Evolutionary conservation across 2,329 filamentous ascomycete genomes (phyloP).

Genomic region (Fusarium oxysporum): DNA sequence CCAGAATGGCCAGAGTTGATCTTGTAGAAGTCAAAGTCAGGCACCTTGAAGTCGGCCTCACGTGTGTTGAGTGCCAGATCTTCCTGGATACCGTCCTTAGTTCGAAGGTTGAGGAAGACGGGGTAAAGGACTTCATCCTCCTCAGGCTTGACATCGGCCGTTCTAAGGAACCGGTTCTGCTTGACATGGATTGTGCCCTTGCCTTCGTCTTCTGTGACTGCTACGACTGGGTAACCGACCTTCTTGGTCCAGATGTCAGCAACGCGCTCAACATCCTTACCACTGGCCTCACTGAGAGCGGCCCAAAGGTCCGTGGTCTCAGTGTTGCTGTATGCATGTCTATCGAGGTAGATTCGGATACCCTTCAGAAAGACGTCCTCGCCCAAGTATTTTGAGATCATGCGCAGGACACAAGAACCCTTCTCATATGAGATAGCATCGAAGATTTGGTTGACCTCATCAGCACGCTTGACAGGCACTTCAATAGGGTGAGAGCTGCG

Average conservation of each 20-base stretch:
- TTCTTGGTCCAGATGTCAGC: conserved; percentile 99
- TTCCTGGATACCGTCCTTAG: conserved; percentile 85
- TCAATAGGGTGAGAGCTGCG: conserved; percentile 97
- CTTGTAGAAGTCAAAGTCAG: conserved; percentile 91
- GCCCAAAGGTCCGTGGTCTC: conserved; percentile 92
- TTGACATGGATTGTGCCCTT: conserved; percentile 84
- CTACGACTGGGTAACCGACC: conserved; percentile 91
- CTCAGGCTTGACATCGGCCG: conserved; percentile 91
- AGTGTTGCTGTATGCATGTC: conserved; percentile 97
- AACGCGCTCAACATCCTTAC: conserved; percentile 88
- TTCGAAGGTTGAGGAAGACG: conserved; percentile 87
- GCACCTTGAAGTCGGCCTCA: conserved; percentile 81
- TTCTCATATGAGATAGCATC: conserved; percentile 98
- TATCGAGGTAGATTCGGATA: conserved; percentile 90
- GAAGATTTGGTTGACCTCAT: conserved; percentile 98
- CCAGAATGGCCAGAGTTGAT: conserved; percentile 94
- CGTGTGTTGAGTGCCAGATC: conserved; percentile 71
- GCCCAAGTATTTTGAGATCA: conserved; percentile 96
- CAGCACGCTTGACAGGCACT: conserved; percentile 92
- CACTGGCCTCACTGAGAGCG: conserved; percentile 86
- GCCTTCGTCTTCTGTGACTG: conserved; percentile 75
- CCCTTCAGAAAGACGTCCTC: conserved; percentile 95
- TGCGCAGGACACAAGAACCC: conserved; percentile 93
- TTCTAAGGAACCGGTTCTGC: conserved; percentile 95
- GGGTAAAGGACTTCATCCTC: conserved; percentile 91